A percentile compares a stretch with the other conserved stretches of the same genome.
These are phyloP conservation scores for Citrus trifoliata DNA, from an alignment of 345 rosid species.

Conservation along the genomic window DNA sequence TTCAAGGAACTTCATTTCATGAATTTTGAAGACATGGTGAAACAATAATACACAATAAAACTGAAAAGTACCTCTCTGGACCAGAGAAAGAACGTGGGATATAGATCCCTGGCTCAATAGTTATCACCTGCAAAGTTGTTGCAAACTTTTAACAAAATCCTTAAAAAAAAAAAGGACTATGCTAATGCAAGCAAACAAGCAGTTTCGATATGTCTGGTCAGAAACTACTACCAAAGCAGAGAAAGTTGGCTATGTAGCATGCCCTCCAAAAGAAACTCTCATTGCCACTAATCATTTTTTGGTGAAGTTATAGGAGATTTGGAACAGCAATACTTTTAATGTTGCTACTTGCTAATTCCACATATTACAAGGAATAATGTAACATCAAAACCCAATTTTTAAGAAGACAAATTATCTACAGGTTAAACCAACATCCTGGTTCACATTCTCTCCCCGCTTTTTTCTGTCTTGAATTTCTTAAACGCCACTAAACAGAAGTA, in stretches of 20 bases:
- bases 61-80: slow-evolving; percentile 60
- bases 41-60: neutral
- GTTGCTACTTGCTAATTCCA: neutral
- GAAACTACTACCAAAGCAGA: neutral
- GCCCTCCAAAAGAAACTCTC: neutral
- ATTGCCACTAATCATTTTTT: neutral
- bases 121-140: slow-evolving; percentile 67
- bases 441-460: neutral
- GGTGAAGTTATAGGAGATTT: neutral
- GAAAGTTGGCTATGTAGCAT: neutral
- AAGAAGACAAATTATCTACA: neutral
- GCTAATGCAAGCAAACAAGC: slow-evolving; percentile 3
- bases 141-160: slow-evolving; percentile 8
- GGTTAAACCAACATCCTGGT: neutral
- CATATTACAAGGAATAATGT: neutral
- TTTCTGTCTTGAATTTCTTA: neutral
- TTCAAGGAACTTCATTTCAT: neutral
- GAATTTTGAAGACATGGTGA: neutral
- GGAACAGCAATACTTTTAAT: neutral
- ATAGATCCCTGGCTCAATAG: slow-evolving; percentile 96
- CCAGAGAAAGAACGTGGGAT: slow-evolving; percentile 54
- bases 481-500: neutral
- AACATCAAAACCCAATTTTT: neutral
- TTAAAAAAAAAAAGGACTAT: neutral
- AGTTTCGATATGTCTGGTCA: neutral